These are phyloP conservation scores for Dispira parvispora DNA, from an alignment of 192 early-diverging fungal species.

Conservation along the genomic window DNA sequence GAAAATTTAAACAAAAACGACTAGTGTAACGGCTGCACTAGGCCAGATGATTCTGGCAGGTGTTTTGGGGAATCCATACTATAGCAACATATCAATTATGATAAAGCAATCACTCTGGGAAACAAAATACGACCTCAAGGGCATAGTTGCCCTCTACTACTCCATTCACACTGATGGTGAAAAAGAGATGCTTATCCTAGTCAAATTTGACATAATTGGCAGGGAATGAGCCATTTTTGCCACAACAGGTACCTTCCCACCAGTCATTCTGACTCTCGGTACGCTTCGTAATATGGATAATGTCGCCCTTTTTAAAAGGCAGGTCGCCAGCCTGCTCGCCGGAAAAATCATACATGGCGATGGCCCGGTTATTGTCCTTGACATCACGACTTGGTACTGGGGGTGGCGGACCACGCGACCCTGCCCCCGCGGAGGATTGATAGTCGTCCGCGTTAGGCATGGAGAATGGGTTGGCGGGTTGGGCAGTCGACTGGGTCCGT, in stretches of 20 bases:
- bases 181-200: neutral
- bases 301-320: slow-evolving; percentile 68
- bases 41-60: too few species aligned
- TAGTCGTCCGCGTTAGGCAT: slow-evolving; percentile 12
- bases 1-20: too few species aligned
- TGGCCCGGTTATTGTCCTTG: slow-evolving; percentile 27
- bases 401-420: slow-evolving; percentile 24
- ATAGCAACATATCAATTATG: too few species aligned
- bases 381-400: slow-evolving; percentile 20
- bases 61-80: too few species aligned
- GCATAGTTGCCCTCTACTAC: too few species aligned
- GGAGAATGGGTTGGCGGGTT: neutral
- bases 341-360: slow-evolving; percentile 73
- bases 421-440: neutral
- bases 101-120: too few species aligned
- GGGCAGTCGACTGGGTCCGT: neutral
- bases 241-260: slow-evolving; percentile 70
- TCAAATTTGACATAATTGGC: slow-evolving; percentile 49
- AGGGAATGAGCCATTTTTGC: slow-evolving; percentile 52
- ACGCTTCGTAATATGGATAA: slow-evolving; percentile 58
- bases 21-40: too few species aligned
- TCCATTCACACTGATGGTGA: too few species aligned
- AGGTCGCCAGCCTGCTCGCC: slow-evolving; percentile 70
- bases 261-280: slow-evolving; percentile 64
- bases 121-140: too few species aligned